Evolutionary conservation across 2,329 filamentous ascomycete genomes (phyloP), one percentile per base, ranked within the genome.

Genomic region (Purpureocillium takamizusanense): DNA sequence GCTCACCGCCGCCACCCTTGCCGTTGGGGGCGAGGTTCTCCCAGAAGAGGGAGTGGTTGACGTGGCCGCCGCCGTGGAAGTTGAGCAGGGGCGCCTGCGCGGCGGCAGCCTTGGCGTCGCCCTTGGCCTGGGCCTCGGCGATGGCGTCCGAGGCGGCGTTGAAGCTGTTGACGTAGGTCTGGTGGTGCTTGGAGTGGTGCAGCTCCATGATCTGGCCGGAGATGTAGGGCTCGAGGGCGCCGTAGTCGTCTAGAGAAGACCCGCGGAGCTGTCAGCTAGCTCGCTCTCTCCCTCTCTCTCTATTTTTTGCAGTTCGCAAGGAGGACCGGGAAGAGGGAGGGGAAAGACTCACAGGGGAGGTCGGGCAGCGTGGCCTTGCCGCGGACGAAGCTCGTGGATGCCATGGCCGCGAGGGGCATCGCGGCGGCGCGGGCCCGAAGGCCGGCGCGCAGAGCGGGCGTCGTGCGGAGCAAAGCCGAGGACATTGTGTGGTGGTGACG

Each of bases 191-290:
- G 68, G 77, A 81, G 77, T 95, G 85, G 74, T 95, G 89, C 33
- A 94, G 78, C 70, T 94, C 86, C 89, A 95, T 95, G 70, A 95
- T 95, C 67, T 92, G 79, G 61, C 84, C 83, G 35, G 83, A 89
- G 69, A 95, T 79, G 56, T 72, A 58, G 36, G 78, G 78, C 70
- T 98, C 92, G 54, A 98, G 87, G 37, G 89, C 92, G 59, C 83
- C 86, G 65, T 95, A 98, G 74, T 95, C 92, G 61, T 97, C 90
- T 95, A 49, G 3, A 16, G 33, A 16, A 5, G 6, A 10, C 21
- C 5, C 21, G 21, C 21, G 21, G 21, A 25, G 10, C 21, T 25
- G 21, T 25, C 21, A 25, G 21, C 21, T 10, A 5, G 5, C 10
- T 25, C 21, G 5, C 21, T 25, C 21, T 25, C 21, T 25, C 21